Percentiles rank a stretch among this genome's conserved stretches.
Conservation (phyloP, 768 basidiomycete genomes). For the Mycena sanguinolenta region DNA sequence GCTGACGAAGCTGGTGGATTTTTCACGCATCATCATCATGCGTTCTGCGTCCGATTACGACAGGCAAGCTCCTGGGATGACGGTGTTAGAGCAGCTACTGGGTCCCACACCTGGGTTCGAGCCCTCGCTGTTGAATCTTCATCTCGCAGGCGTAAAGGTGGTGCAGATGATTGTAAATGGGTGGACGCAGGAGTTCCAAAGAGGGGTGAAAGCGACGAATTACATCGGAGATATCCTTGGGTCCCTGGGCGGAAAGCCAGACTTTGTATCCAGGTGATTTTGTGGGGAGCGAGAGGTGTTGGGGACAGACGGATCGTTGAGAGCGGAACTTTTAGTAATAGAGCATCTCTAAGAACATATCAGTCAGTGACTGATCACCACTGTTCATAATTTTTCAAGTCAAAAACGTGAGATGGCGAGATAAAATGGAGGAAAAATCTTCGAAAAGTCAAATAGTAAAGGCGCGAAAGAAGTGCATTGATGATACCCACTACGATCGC, state of each 20-base stretch:
- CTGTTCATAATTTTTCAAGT: too few relatives aligned
- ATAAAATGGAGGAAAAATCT: too few relatives aligned
- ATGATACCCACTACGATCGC: too few relatives aligned
- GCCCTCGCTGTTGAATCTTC: constrained; percentile 51
- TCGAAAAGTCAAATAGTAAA: too few relatives aligned
- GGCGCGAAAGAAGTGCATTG: too few relatives aligned
- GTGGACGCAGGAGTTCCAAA: constrained; percentile 47
- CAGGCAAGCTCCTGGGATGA: constrained; percentile 38
- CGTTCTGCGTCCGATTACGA: constrained; percentile 53
- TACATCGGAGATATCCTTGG: constrained; percentile 48
- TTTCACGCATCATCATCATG: constrained; percentile 52
- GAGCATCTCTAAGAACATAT: too few relatives aligned
- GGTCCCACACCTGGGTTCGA: constrained; percentile 47
- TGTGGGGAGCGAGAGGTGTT: too few relatives aligned
- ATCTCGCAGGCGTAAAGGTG: constrained; percentile 51
- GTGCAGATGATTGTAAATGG: constrained; percentile 50
- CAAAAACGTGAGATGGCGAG: too few relatives aligned
- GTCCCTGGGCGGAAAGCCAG: neutral
- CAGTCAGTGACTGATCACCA: too few relatives aligned
- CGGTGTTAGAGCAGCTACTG: constrained; percentile 46
- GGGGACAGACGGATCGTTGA: too few relatives aligned
- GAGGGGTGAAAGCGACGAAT: constrained; percentile 40
- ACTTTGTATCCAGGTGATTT: neutral
- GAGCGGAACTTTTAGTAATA: too few relatives aligned
- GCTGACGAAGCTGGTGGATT: constrained; percentile 49